Evolutionary conservation across 345 rosid genomes (phyloP).

Genomic region (Salix caprea): DNA sequence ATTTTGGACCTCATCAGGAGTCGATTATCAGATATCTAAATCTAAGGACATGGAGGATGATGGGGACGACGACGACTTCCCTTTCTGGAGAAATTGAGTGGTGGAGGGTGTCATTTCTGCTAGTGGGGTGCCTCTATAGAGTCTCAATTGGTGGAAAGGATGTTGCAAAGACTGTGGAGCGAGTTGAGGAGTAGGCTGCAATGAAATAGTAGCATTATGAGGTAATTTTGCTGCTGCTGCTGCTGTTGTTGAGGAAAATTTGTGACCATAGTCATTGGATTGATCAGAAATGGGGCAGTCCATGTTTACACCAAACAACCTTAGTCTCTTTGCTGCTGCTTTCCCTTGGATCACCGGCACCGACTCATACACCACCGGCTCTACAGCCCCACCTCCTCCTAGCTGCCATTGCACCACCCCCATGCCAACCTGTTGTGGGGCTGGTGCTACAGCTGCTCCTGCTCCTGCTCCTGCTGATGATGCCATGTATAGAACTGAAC

Average conservation of each 20-base stretch:
- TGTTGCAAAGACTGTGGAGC: conserved; percentile 19
- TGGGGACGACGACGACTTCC: conserved; percentile 22
- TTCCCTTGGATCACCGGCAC: conserved; percentile 64
- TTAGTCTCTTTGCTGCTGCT: conserved; percentile 61
- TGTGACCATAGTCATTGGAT: conserved; percentile 17
- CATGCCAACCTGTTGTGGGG: conserved; percentile 29
- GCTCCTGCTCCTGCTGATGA: background rate
- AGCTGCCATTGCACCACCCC: conserved; percentile 27
- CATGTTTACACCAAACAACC: conserved; percentile 95
- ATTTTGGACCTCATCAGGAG: background rate
- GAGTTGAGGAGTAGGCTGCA: conserved; percentile 7
- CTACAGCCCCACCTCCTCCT: conserved; percentile 1
- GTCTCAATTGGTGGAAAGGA: conserved; percentile 33
- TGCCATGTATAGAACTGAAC: conserved; percentile 31
- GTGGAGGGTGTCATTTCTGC: conserved; percentile 11
- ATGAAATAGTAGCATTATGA: background rate
- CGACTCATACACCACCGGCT: conserved; percentile 47
- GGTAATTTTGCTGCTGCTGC: conserved; percentile 13
- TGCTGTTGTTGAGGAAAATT: conserved; percentile 23
- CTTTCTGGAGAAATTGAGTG: conserved; percentile 33
- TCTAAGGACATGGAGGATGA: conserved; percentile 36
- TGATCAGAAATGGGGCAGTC: conserved; percentile 54
- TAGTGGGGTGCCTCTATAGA: conserved; percentile 36
- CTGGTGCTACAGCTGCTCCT: conserved; percentile 1
- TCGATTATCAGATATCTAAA: conserved; percentile 32